Conservation (phyloP, 768 basidiomycete species). For the Gyrodon lividus region DNA sequence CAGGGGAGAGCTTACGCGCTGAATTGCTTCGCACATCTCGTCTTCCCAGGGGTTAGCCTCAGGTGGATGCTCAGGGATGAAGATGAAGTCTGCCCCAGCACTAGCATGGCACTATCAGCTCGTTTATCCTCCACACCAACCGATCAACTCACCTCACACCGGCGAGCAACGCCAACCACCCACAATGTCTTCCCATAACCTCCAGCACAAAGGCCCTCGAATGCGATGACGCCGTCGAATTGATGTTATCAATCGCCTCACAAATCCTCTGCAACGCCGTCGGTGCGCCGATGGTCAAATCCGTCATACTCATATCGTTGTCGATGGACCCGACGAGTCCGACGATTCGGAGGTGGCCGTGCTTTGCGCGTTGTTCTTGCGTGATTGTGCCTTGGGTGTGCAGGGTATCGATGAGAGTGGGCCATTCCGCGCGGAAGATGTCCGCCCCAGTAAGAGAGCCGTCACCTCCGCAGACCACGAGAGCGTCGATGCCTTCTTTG, state of each 20-base stretch:
- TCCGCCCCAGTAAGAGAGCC: slow-evolving; percentile 97
- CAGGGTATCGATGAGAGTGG: slow-evolving; percentile 71
- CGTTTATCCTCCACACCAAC: neutral
- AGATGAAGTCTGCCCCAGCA: slow-evolving; percentile 93
- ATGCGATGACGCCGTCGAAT: slow-evolving; percentile 93
- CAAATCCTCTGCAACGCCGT: slow-evolving; percentile 97
- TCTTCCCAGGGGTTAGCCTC: slow-evolving; percentile 80
- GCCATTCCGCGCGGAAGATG: slow-evolving; percentile 93
- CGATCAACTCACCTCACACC: slow-evolving; percentile 69
- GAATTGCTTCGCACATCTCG: slow-evolving; percentile 84
- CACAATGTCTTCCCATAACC: slow-evolving; percentile 99
- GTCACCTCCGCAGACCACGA: slow-evolving; percentile 97
- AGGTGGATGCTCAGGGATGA: slow-evolving; percentile 95
- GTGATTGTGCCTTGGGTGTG: slow-evolving; percentile 73
- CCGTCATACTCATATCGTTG: slow-evolving; percentile 98
- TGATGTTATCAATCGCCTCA: slow-evolving; percentile 97
- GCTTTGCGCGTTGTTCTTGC: slow-evolving; percentile 62
- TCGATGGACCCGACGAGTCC: slow-evolving; percentile 99
- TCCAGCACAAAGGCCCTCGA: slow-evolving; percentile 97
- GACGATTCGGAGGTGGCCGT: slow-evolving; percentile 89
- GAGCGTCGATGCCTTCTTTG: slow-evolving; percentile 94
- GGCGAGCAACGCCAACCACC: slow-evolving; percentile 95
- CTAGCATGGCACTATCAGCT: slow-evolving; percentile 36
- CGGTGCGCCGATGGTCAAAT: slow-evolving; percentile 94
- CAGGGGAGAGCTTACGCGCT: slow-evolving; percentile 51